Percentiles rank a stretch among this genome's conserved stretches.
Conservation (phyloP, 805 yeast genomes). For the Hanseniaspora taiwanica region DNA sequence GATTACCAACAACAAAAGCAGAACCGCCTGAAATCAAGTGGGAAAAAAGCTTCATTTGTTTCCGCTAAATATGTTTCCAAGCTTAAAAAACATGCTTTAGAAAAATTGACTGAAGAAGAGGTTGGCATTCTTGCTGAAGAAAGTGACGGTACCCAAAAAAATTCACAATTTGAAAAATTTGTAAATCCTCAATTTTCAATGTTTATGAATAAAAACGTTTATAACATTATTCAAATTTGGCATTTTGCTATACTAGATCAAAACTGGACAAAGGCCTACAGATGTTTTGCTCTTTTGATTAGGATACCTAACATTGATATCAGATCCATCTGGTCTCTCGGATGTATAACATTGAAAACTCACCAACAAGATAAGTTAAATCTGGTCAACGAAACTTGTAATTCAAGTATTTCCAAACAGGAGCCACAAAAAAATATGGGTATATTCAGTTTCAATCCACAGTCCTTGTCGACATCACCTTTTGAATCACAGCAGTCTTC, state of each 20-base stretch:
- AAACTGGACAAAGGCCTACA: slow-evolving; percentile 46
- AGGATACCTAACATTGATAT: slow-evolving; percentile 39
- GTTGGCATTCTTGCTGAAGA: slow-evolving; percentile 3
- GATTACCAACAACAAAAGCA: background rate
- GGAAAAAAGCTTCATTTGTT: slow-evolving; percentile 2
- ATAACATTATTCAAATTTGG: slow-evolving; percentile 29
- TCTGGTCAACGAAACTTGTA: no score
- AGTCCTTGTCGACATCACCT: slow-evolving; percentile 1
- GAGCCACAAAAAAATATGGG: background rate
- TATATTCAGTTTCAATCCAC: background rate
- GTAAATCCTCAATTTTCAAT: slow-evolving; percentile 1
- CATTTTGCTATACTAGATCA: slow-evolving; percentile 34
- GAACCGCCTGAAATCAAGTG: no score
- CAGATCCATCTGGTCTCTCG: slow-evolving; percentile 50
- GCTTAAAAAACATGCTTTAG: no score
- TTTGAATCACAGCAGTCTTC: slow-evolving; percentile 1
- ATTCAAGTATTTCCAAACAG: background rate
- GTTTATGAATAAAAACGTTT: slow-evolving; percentile 13
- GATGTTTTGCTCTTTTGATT: slow-evolving; percentile 35
- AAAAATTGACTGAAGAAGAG: no score
- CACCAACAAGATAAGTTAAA: background rate
- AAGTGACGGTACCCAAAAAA: slow-evolving; percentile 1
- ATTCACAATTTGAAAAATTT: background rate
- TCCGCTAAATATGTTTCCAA: slow-evolving; percentile 3
- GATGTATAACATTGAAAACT: slow-evolving; percentile 36